Evolutionary conservation across 2,329 filamentous ascomycete genomes (phyloP).

Genomic region (Diaporthe eres): DNA sequence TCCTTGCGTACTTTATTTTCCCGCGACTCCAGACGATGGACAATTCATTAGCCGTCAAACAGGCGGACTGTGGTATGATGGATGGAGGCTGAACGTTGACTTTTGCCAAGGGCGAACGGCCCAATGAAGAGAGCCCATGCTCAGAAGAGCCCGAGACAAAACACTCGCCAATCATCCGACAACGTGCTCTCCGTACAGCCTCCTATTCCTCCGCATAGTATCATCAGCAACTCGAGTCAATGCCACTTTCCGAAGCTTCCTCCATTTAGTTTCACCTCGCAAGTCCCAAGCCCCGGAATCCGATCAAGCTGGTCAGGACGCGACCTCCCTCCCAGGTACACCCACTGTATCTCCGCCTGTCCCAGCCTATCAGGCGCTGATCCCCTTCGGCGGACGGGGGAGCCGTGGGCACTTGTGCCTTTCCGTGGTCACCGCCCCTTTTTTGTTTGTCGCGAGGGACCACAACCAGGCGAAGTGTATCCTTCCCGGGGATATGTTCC

Average conservation of each 20-base stretch:
- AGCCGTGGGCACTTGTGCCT: not conserved
- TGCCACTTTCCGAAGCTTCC: slow-evolving; percentile 23
- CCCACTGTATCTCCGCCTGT: not conserved
- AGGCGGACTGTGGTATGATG: not conserved
- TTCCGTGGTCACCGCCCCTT: slow-evolving; percentile 3
- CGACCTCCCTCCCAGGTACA: not conserved
- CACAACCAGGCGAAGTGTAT: not conserved
- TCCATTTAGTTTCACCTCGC: slow-evolving; percentile 30
- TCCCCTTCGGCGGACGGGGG: too few species aligned
- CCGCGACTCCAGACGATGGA: slow-evolving; percentile 3
- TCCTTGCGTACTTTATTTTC: not conserved
- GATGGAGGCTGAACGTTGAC: slow-evolving; percentile 24
- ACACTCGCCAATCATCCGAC: slow-evolving; percentile 37
- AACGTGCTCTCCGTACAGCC: slow-evolving; percentile 37
- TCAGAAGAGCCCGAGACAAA: slow-evolving; percentile 12
- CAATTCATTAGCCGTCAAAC: slow-evolving; percentile 6
- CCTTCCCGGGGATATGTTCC: not conserved
- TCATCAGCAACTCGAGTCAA: slow-evolving; percentile 18
- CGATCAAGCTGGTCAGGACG: not conserved
- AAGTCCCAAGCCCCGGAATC: not conserved
- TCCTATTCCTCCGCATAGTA: slow-evolving; percentile 10
- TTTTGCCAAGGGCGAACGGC: slow-evolving; percentile 31
- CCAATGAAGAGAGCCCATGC: slow-evolving; percentile 22
- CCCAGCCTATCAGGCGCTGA: slow-evolving; percentile 6
- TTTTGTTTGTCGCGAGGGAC: not conserved